These are phyloP conservation scores for Pelargonium citronellum DNA, from an alignment of 441 rosid genomes.

Conservation along the genomic window DNA sequence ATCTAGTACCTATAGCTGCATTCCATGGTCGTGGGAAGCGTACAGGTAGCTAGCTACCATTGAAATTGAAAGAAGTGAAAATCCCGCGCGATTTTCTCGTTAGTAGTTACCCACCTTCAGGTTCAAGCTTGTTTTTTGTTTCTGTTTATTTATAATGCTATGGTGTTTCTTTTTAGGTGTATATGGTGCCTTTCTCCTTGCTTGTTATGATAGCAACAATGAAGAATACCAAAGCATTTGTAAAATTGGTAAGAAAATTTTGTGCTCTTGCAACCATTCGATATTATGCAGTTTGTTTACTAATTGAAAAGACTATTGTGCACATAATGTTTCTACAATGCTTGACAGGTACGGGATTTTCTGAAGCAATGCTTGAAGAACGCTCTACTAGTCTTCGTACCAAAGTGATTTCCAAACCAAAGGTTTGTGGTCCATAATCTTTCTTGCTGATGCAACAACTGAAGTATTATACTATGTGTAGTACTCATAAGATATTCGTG, in stretches of 20 bases:
- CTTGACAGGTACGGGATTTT: conserved; percentile 73
- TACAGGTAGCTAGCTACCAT: conserved; percentile 48
- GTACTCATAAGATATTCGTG: background rate
- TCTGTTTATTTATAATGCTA: conserved; percentile 9
- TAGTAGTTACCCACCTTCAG: background rate
- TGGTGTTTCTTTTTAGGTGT: conserved; percentile 43
- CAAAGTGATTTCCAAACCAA: conserved; percentile 66
- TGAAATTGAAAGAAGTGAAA: conserved; percentile 17
- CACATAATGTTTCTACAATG: conserved; percentile 16
- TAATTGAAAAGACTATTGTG: conserved; percentile 3
- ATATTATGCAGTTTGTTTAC: background rate
- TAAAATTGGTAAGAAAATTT: conserved; percentile 60
- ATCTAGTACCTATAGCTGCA: conserved; percentile 92
- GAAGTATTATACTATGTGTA: conserved; percentile 8
- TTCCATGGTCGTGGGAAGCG: conserved; percentile 95
- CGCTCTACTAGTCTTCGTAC: conserved; percentile 72
- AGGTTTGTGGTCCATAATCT: conserved; percentile 39
- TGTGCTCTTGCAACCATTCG: conserved; percentile 14
- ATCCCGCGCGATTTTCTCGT: background rate
- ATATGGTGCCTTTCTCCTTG: conserved; percentile 91
- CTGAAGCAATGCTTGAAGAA: conserved; percentile 79
- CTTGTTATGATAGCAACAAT: conserved; percentile 65
- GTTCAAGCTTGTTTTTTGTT: conserved; percentile 9
- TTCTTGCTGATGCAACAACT: conserved; percentile 2
- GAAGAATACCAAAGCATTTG: conserved; percentile 91